phyloP scores from a whole-genome alignment of 2,329 filamentous ascomycete species.

The Aspergillus sp. region DNA sequence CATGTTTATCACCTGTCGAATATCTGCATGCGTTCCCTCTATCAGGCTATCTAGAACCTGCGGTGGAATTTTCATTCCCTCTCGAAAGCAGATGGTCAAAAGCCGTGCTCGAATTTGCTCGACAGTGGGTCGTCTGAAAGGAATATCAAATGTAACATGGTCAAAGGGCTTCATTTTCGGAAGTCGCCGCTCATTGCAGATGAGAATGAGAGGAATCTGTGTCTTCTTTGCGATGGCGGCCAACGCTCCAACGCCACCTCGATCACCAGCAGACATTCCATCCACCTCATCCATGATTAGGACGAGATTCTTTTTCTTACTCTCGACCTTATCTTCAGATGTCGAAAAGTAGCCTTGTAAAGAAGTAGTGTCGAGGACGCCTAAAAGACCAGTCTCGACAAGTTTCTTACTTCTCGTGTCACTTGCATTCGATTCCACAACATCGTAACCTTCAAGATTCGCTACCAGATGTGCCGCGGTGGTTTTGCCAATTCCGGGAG shows the following conservation, averaged over 20 bases:
- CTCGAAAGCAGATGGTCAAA: slow-evolving; percentile 91
- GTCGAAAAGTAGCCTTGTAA: slow-evolving; percentile 86
- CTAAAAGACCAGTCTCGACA: slow-evolving; percentile 82
- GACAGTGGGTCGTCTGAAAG: slow-evolving; percentile 84
- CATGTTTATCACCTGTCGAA: slow-evolving; percentile 99
- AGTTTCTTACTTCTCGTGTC: slow-evolving; percentile 95
- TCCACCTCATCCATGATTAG: slow-evolving; percentile 99
- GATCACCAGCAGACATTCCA: slow-evolving; percentile 96
- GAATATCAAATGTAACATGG: slow-evolving; percentile 76
- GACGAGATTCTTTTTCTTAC: slow-evolving; percentile 85
- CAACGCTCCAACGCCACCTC: slow-evolving; percentile 90
- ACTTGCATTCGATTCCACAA: slow-evolving; percentile 93
- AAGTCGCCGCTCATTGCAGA: slow-evolving; percentile 90
- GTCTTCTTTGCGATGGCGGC: slow-evolving; percentile 96
- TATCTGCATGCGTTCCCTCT: slow-evolving; percentile 92
- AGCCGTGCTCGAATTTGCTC: slow-evolving; percentile 90
- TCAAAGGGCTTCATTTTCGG: slow-evolving; percentile 99
- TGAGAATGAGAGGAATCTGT: slow-evolving; percentile 89
- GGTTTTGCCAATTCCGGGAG: slow-evolving; percentile 95
- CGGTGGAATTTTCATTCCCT: slow-evolving; percentile 80
- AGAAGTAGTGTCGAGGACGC: slow-evolving; percentile 91
- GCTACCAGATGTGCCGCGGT: slow-evolving; percentile 94
- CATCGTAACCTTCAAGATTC: slow-evolving; percentile 87
- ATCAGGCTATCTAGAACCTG: slow-evolving; percentile 89
- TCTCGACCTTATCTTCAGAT: slow-evolving; percentile 76